Evolutionary conservation across 306 rosid genomes (phyloP).

Genomic region (Dicorynia guianensis): DNA sequence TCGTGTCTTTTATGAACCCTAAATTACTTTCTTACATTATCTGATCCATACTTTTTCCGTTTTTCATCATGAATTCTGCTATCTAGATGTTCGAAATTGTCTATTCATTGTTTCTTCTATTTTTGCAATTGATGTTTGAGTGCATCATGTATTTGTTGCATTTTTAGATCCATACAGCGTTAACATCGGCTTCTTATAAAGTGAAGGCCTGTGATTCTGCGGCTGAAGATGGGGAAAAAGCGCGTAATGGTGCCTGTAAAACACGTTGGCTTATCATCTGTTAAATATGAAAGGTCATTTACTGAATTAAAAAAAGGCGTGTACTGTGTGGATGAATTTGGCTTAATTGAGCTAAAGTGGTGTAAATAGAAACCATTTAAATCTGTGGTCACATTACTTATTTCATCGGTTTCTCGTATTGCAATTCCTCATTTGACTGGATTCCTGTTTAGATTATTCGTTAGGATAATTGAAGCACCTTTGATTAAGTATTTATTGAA

Average conservation of each 20-base stretch:
- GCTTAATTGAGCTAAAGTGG: neutral
- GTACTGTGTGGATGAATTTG: neutral
- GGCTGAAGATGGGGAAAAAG: slow-evolving; percentile 67
- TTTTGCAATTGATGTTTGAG: too few relatives aligned
- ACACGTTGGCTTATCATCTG: slow-evolving; percentile 67
- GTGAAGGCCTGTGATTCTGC: neutral
- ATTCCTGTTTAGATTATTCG: slow-evolving; percentile 64
- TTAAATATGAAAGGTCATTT: slow-evolving; percentile 71
- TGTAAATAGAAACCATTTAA: slow-evolving; percentile 1
- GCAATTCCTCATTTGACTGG: slow-evolving; percentile 96
- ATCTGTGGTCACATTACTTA: slow-evolving; percentile 18
- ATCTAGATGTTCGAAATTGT: too few relatives aligned
- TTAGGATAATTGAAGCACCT: slow-evolving; percentile 70
- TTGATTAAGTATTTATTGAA: slow-evolving; percentile 52
- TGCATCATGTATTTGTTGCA: too few relatives aligned
- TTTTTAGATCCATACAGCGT: neutral
- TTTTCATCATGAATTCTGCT: too few relatives aligned
- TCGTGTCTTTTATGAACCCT: too few relatives aligned
- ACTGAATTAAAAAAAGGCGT: neutral
- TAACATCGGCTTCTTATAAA: neutral
- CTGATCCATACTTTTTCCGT: too few relatives aligned
- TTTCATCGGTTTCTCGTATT: slow-evolving; percentile 28
- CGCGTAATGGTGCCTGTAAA: slow-evolving; percentile 67
- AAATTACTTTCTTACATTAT: too few relatives aligned
- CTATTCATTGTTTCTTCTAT: too few relatives aligned